Conservation (phyloP, 129 eudicot species). For the Saussurea involucrata region DNA sequence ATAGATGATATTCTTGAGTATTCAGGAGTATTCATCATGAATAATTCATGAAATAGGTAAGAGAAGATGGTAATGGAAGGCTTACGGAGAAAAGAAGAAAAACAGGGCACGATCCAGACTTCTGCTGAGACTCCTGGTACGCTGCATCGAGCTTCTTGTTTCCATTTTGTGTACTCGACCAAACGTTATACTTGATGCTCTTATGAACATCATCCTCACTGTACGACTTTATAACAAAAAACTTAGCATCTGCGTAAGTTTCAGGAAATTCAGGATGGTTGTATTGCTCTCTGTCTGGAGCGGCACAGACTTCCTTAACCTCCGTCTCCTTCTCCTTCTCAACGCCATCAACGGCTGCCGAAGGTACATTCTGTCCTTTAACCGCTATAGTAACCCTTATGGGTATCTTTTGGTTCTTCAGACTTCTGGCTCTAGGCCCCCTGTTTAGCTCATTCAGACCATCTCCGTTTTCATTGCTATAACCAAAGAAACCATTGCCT, state of each 20-base stretch:
- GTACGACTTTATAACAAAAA: constrained; percentile 67
- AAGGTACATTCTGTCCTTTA: constrained; percentile 52
- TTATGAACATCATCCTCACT: constrained; percentile 92
- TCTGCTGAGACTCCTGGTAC: constrained; percentile 72
- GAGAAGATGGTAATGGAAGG: not conserved
- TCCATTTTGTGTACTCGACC: constrained; percentile 89
- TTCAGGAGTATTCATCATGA: not conserved
- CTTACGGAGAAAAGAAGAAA: constrained; percentile 74
- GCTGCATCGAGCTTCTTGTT: constrained; percentile 85
- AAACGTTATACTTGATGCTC: constrained; percentile 76
- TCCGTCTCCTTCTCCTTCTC: constrained; percentile 35
- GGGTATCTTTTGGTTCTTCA: constrained; percentile 45
- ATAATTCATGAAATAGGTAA: not conserved
- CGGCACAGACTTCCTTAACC: constrained; percentile 22
- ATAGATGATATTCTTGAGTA: not conserved
- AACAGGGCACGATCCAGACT: constrained; percentile 55
- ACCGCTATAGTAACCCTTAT: constrained; percentile 41
- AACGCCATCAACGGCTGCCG: constrained; percentile 20
- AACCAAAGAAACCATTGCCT: constrained; percentile 47
- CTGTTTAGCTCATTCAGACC: constrained; percentile 81
- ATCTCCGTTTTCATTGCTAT: constrained; percentile 57
- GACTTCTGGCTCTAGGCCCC: constrained; percentile 67
- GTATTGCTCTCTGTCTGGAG: constrained; percentile 53
- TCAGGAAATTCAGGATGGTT: constrained; percentile 67
- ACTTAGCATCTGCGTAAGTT: constrained; percentile 61